Percentiles rank a stretch among this genome's conserved stretches.
These are phyloP conservation scores for Boletus rubroflammeus DNA, from an alignment of 768 basidiomycete species.

Conservation along the genomic window DNA sequence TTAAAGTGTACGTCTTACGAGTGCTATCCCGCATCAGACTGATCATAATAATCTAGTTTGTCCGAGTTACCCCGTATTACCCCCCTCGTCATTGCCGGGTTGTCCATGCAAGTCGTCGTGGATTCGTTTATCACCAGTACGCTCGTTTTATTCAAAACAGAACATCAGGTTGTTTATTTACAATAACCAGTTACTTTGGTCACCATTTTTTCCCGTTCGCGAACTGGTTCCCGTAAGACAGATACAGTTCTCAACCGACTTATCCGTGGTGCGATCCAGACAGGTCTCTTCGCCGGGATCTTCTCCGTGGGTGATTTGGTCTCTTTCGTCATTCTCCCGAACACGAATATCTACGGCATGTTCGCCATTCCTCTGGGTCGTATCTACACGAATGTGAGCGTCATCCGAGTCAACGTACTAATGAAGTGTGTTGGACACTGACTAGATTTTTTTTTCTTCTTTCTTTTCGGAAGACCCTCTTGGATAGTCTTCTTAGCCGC, in stretches of 20 bases:
- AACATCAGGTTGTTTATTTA: neutral
- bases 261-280: neutral
- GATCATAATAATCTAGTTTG: neutral
- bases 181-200: neutral
- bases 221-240: neutral
- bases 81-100: neutral
- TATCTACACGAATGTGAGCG: neutral
- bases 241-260: neutral
- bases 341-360: neutral
- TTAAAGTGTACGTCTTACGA: neutral
- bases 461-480: neutral
- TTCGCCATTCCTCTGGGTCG: neutral
- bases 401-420: too few species aligned
- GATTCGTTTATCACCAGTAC: neutral
- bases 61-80: neutral
- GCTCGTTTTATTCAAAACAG: neutral
- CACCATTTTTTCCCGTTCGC: neutral
- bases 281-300: neutral
- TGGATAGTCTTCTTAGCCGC: slow-evolving; percentile 12
- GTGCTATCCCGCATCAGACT: neutral
- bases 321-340: neutral
- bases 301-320: neutral
- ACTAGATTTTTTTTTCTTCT: neutral
- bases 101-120: neutral
- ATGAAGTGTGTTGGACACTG: too few species aligned